Base-by-base conservation (phyloP, 1,284 basidiomycete species). In the Microbotryomycetes sp. region DNA sequence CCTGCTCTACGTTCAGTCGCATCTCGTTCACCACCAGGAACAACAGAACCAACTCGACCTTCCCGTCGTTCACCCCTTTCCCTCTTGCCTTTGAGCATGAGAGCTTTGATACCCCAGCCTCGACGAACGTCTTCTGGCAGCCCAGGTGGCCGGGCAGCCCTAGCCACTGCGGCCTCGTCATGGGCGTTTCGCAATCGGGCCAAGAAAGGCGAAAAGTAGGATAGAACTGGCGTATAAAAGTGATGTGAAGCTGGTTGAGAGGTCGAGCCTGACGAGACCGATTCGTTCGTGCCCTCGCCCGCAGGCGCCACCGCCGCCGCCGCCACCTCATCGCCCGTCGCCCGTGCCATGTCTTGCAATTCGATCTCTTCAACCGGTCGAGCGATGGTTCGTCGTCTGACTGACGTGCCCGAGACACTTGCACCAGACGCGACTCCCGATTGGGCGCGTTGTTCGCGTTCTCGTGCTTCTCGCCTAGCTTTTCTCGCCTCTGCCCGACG, bases 141-240 rank as follows among this genome's bases (percentile, higher is more conserved):
- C 0, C 61, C 61, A 2, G 62, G 59, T 5, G 65, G 65, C 11
- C 60, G 57, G 9, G 67, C 62, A 5, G 67, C 67, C 15, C 54
- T 57, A 9, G 54, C 62, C n/a, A 69, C 58, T 15, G 65, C 67
- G 3, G 67, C 67, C 16, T 58, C 59, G 50, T 69, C 63, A 62
- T 69, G 67, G 7, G 67, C 67, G 13, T 45, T 45, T 5, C 67
- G 67, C 16, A 69, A 54, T 3, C 56, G 61, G 5, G 52, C 26
- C 41, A 69, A 52, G 60, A 67, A 67, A 26, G 65, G 60, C 4
- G 41, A 21, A 18, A 68, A 59, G 30, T 57, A 45, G 23, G 21
- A 18, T 23, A 59, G 15, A 30, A 61, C 26, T 24, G 61, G 56
- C n/a, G 54, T 26, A 56, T 60, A 63, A 54, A 60, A 52, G 56